Evolutionary conservation across 108 stramenopile genomes (phyloP), one percentile per base, ranked within the genome.

Genomic region (Thalassiosira profunda): DNA sequence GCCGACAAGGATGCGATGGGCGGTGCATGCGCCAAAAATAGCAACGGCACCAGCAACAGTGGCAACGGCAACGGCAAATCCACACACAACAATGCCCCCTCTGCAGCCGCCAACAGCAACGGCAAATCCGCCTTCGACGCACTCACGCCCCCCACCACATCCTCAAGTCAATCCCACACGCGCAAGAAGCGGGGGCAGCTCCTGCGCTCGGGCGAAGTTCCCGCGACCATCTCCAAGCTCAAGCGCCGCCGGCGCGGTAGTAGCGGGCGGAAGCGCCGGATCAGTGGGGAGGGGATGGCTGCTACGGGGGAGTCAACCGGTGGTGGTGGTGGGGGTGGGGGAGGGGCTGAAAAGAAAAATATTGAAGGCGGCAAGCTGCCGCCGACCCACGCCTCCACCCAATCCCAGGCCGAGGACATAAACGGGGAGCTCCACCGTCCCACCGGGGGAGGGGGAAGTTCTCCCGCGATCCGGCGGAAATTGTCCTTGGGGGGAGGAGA

Each of bases 181-280:
- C n/a, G 30, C 49, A 29, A 47, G 46, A 52, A 31, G 33, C 14
- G 10, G 40, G 42, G 18, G 20, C 2, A 43, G 20, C 11, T 47
- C 12, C 17, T 47, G 21, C 47, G 49, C 38, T 24, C 48, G 7
- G 63, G 63, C 2, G 63, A 65, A n/a, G 31, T 52, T 5, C 63
- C 36, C 11, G 63, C 63, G 47, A 65, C 63, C 9, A 65, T 65
- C 17, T 52, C 49, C 63, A 65, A 65, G 35, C 47, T 65, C 24
- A 33, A 45, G 35, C 49, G 63, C 51, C 11, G 52, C 17, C 28
- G 52, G 14, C 7, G 26, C 6, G 8, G 4, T 41, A 25, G 43
- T n/a, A n/a, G n/a, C n/a, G n/a, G n/a, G n/a, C n/a, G n/a, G n/a
- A n/a, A n/a, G n/a, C n/a, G n/a, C n/a, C n/a, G n/a, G n/a, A n/a